Base-by-base conservation (phyloP, 2,329 filamentous ascomycete species). In the Claviceps sorghi region DNA sequence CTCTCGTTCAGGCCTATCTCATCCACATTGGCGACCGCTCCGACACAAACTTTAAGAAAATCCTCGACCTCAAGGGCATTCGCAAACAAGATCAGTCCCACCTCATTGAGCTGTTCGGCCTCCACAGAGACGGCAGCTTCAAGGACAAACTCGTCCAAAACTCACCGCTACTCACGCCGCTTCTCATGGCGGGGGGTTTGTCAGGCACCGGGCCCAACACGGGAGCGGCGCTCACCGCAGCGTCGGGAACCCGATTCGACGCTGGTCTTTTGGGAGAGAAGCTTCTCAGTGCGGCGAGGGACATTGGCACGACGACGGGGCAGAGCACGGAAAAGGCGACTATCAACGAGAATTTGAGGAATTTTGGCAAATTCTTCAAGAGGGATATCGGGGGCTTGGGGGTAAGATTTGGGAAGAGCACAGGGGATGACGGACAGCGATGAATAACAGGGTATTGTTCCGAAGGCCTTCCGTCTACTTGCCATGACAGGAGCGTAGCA, bases 11-110 rank as follows among this genome's bases (percentile, higher is more conserved):
- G 70, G 93, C 93, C 36, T 98, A 98, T 66, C 82, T 98, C 36
- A 95, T 97, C 67, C 93, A 97, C 69, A 93, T 98, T 58, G 89
- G 82, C 58, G 93, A 98, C 72, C 83, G 86, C 52, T 95, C 86
- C 57, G 93, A 97, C 65, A 79, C 81, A 61, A 98, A 98, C 69
- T 98, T 98, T 78, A 83, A 83, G 64, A 97, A 96, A 70, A 86
- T 98, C 54, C 80, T 98, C 46, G 93, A 98, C 49, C 77, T 98
- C 57, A 98, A 98, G 68, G 93, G 93, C 47, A 84, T 98, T 54
- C 80, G 84, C 56, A 91, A 89, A 63, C 74, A 79, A 55, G 93
- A 98, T 55, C 87, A 96, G 62, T 71, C 78, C 2, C 81, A 88
- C 56, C 80, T 97, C 2, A 71, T 95, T 36, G 93, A 98, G 66